phyloP scores from a whole-genome alignment of 768 basidiomycete species.

The Serendipita sp. region DNA sequence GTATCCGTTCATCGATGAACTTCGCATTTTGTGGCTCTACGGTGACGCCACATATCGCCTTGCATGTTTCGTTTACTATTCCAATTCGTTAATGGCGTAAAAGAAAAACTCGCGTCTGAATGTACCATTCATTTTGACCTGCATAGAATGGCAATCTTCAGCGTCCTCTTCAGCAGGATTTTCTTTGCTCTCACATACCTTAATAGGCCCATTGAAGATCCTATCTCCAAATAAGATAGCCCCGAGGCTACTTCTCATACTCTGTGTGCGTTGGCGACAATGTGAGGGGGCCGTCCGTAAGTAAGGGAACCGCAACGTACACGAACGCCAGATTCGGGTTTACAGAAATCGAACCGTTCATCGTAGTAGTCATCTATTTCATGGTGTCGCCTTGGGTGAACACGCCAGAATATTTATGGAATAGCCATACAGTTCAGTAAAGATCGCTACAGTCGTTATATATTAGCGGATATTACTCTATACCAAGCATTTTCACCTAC shows the following conservation, averaged over 20 bases:
- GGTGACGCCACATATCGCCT: slow-evolving; percentile 11
- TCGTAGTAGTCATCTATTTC: slow-evolving; percentile 82
- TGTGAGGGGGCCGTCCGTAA: slow-evolving; percentile 15
- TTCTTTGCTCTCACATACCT: slow-evolving; percentile 33
- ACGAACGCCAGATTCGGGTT: slow-evolving; percentile 43
- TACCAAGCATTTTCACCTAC: background rate
- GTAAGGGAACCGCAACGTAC: background rate
- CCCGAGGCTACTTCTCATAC: slow-evolving; percentile 31
- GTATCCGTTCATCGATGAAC: slow-evolving; percentile 83
- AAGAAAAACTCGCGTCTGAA: background rate
- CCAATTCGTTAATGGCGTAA: background rate
- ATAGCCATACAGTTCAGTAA: slow-evolving; percentile 59
- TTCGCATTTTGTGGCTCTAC: slow-evolving; percentile 58
- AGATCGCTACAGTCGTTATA: slow-evolving; percentile 47
- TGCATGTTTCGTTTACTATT: background rate
- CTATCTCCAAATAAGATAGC: slow-evolving; percentile 95
- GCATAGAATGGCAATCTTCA: background rate
- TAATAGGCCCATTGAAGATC: slow-evolving; percentile 79
- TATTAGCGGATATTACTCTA: slow-evolving; percentile 6
- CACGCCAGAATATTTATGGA: background rate
- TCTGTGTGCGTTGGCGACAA: background rate
- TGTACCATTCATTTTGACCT: slow-evolving; percentile 3
- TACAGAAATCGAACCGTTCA: slow-evolving; percentile 69
- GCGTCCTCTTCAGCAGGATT: background rate
- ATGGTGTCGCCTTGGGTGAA: background rate